Evolutionary conservation across 768 basidiomycete species (phyloP), one percentile per base, ranked within the genome.

Genomic region (Sporobolomyces roseus): DNA sequence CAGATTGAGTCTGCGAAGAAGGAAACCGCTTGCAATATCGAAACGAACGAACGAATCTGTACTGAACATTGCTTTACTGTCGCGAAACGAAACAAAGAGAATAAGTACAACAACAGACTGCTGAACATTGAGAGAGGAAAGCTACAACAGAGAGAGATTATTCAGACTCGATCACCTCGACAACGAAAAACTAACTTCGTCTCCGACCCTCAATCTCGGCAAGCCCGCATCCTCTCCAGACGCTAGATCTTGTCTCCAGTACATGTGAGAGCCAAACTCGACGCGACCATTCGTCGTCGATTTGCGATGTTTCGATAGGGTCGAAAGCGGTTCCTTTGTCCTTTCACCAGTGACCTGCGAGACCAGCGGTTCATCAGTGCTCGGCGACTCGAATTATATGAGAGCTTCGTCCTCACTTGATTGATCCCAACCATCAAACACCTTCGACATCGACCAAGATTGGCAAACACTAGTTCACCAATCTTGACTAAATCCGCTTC

Each of bases 401-500:
- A 41, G 38, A 41, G 9, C 38, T 32, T n/a, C 4, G 38, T 21
- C 38, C 50, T 33, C 50, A 61, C 70, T 51, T 66, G 64, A 48
- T 74, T 70, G 45, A 75, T 63, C 1, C 69, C 65, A 13, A 75
- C 71, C 74, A 75, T 75, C 58, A 71, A 48, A 49, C 74, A 75
- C 27, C 74, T 29, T n/a, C 74, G 46, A 43, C 74, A 75, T 45
- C 52, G 33, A 1, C 70, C 72, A 21, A 75, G 68, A 3, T 65
- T 36, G 27, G 66, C 38, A 62, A 64, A 72, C 7, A 46, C 38
- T 36, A 48, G 33, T 2, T 14, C 35, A n/a, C 73, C 74, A 23
- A 75, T 61, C 14, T 17, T 23, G n/a, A 75, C 17, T 43, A 49
- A 25, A 21, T 56, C 52, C 10, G 65, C 33, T 27, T 17, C 35